Conservation (phyloP, 352 stramenopile species). For the Peronospora farinosa region DNA sequence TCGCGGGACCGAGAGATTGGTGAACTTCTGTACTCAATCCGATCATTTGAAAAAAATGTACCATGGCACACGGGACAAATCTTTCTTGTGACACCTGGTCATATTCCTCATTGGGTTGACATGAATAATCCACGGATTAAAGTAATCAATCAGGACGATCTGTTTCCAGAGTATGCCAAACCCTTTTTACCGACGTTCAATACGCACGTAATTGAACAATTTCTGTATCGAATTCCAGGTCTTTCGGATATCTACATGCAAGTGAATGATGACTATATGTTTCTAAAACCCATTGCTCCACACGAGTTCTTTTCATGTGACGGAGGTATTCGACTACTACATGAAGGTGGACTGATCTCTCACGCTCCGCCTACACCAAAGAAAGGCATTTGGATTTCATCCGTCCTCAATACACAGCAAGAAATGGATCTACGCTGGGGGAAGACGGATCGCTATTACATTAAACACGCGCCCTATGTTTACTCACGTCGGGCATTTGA, state of each 20-base stretch:
- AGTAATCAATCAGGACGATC: conserved; percentile 82
- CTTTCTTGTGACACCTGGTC: conserved; percentile 77
- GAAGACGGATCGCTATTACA: conserved; percentile 71
- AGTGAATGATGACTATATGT: conserved; percentile 88
- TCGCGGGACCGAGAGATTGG: conserved; percentile 84
- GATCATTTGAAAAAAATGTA: conserved; percentile 78
- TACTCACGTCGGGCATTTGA: conserved; percentile 84
- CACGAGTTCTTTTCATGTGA: conserved; percentile 86
- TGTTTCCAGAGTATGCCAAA: conserved; percentile 81
- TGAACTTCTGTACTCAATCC: conserved; percentile 86
- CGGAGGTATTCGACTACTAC: conserved; percentile 73
- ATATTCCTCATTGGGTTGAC: conserved; percentile 82
- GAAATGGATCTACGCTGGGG: conserved; percentile 84
- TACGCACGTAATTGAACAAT: conserved; percentile 87
- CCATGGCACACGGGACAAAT: conserved; percentile 80
- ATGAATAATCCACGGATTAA: conserved; percentile 77
- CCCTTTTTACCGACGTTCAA: conserved; percentile 80
- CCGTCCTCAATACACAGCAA: conserved; percentile 83
- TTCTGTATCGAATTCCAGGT: conserved; percentile 76
- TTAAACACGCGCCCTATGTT: conserved; percentile 86
- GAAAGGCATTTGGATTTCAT: conserved; percentile 85
- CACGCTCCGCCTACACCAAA: conserved; percentile 66
- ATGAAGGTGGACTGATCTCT: conserved; percentile 71
- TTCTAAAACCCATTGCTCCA: conserved; percentile 70
- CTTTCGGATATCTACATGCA: conserved; percentile 87